These are phyloP conservation scores for Dendrothele bispora DNA, from an alignment of 768 basidiomycete genomes.

Conservation along the genomic window DNA sequence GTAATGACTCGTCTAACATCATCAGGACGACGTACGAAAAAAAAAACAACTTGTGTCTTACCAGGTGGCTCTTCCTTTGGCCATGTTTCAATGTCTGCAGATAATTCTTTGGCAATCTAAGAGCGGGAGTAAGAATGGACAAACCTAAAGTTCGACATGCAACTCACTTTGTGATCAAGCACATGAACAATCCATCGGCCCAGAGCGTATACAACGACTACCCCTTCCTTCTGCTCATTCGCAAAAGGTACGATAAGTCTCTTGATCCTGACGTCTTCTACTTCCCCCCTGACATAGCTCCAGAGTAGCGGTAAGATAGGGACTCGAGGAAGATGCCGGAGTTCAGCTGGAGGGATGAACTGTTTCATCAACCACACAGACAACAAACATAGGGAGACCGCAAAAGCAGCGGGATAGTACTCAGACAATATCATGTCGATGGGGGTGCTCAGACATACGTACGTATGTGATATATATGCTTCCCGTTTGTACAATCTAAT, in stretches of 20 bases:
- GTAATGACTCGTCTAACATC: too few species aligned
- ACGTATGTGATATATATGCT: too few species aligned
- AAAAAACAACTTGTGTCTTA: too few species aligned
- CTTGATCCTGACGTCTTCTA: slow-evolving; percentile 31
- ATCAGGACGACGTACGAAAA: slow-evolving; percentile 24
- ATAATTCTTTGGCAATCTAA: slow-evolving; percentile 15
- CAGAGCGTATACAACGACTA: slow-evolving; percentile 37
- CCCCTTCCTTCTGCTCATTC: slow-evolving; percentile 24
- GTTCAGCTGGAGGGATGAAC: slow-evolving; percentile 24
- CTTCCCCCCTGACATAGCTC: slow-evolving; percentile 34
- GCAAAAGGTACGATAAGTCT: slow-evolving; percentile 36
- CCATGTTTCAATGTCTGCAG: slow-evolving; percentile 10
- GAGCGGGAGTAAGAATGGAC: too few species aligned
- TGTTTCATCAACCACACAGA: too few species aligned
- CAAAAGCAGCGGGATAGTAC: too few species aligned
- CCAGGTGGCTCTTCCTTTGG: slow-evolving; percentile 14
- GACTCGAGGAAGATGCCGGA: slow-evolving; percentile 35
- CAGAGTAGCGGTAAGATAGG: slow-evolving; percentile 29
- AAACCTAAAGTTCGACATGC: too few species aligned
- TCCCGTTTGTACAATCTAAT: too few species aligned
- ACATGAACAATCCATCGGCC: slow-evolving; percentile 43
- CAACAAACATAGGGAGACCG: too few species aligned
- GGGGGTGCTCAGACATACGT: too few species aligned
- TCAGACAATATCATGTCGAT: too few species aligned
- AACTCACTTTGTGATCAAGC: slow-evolving; percentile 34